Conservation (phyloP, 352 stramenopile genomes). For the Pythium angustatum region DNA sequence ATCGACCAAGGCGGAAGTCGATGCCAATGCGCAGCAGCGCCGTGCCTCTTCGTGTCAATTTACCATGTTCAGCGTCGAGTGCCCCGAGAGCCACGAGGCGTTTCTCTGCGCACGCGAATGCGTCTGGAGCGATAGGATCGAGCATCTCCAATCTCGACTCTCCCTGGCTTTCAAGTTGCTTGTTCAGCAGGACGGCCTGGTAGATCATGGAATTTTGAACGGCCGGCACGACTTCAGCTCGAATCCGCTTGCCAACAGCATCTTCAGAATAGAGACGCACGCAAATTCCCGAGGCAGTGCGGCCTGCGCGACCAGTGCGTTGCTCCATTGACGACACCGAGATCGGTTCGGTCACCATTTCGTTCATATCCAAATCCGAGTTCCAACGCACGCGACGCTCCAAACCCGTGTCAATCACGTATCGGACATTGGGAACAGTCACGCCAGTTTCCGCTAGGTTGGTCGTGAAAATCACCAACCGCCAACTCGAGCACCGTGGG, state of each 20-base stretch:
- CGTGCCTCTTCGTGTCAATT: conserved; percentile 18
- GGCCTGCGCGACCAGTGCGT: conserved; percentile 22
- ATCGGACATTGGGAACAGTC: conserved; percentile 32
- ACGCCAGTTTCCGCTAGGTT: conserved; percentile 35
- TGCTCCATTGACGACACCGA: conserved; percentile 27
- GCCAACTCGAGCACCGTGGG: not conserved
- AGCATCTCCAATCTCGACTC: conserved; percentile 21
- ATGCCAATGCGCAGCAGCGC: conserved; percentile 23
- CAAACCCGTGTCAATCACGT: conserved; percentile 35
- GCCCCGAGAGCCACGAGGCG: conserved; percentile 17
- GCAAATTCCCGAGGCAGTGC: conserved; percentile 25
- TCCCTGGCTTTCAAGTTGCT: conserved; percentile 13
- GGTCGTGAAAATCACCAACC: conserved; percentile 28
- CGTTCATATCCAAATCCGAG: conserved; percentile 24
- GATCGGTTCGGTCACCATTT: conserved; percentile 28
- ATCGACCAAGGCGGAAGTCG: conserved; percentile 25
- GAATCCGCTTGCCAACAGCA: conserved; percentile 4
- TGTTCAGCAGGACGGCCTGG: conserved; percentile 29
- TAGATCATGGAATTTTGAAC: conserved; percentile 29
- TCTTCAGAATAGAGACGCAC: conserved; percentile 22
- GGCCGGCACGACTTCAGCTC: not conserved
- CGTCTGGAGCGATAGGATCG: conserved; percentile 14
- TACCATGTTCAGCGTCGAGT: conserved; percentile 11
- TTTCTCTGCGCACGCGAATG: not conserved
- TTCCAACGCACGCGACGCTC: conserved; percentile 33